These are phyloP conservation scores for Trichoderma sp. DNA, from an alignment of 2,329 filamentous ascomycete species.

Conservation along the genomic window DNA sequence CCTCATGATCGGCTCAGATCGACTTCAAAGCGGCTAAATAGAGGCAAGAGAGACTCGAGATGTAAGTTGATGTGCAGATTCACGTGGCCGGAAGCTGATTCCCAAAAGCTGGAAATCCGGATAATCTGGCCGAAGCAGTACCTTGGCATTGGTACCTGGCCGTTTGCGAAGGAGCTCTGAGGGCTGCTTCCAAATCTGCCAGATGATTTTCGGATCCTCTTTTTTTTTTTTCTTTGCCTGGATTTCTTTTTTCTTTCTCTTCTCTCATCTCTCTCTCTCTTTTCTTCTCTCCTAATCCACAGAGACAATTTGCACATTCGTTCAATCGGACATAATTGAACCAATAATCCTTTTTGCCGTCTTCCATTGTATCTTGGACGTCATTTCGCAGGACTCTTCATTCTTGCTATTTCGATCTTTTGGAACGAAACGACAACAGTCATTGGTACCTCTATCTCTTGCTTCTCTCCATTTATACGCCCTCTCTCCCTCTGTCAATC, in stretches of 20 bases:
- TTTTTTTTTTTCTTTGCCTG: not conserved
- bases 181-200: not conserved
- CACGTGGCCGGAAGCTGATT: not conserved
- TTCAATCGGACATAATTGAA: not conserved
- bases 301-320: not conserved
- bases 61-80: not conserved
- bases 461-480: not conserved
- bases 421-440: not conserved
- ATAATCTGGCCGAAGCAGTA: not conserved
- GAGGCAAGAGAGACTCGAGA: not conserved
- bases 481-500: not conserved
- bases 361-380: not conserved
- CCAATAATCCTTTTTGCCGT: not conserved
- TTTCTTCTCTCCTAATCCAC: not conserved
- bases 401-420: not conserved
- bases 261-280: not conserved
- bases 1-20: not conserved
- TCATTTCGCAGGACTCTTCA: not conserved
- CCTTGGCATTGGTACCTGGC: not conserved
- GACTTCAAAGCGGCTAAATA: not conserved
- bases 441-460: not conserved
- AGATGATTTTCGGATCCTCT: not conserved
- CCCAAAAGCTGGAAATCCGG: not conserved
- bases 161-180: not conserved
- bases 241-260: not conserved